Conservation (phyloP, 2,329 filamentous ascomycete species). For the Hypoxylon sp. region DNA sequence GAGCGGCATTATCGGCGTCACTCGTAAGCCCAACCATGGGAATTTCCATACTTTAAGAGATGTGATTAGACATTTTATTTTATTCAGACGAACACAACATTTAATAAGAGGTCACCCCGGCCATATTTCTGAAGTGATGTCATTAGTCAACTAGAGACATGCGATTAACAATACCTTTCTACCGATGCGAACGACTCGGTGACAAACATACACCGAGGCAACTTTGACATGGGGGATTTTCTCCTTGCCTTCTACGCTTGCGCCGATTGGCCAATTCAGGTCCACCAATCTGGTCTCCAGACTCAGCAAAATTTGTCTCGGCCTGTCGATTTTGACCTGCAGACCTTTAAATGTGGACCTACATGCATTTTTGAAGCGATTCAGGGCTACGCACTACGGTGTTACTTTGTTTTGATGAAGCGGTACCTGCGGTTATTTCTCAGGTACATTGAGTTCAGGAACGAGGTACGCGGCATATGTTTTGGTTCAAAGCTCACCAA, state of each 20-base stretch:
- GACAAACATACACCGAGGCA: conserved; percentile 49
- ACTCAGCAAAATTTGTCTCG: conserved; percentile 53
- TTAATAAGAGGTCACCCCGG: background rate
- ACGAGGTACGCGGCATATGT: conserved; percentile 20
- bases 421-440: conserved; percentile 43
- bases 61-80: background rate
- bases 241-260: conserved; percentile 29
- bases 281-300: conserved; percentile 51
- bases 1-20: conserved; percentile 35
- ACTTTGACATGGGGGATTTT: conserved; percentile 27
- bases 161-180: conserved; percentile 34
- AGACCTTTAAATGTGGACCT: conserved; percentile 46
- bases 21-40: conserved; percentile 20
- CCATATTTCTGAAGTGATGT: background rate
- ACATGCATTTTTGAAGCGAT: conserved; percentile 47
- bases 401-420: conserved; percentile 33
- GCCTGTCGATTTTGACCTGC: conserved; percentile 48
- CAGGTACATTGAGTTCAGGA: conserved; percentile 31
- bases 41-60: background rate
- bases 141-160: conserved; percentile 7
- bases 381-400: conserved; percentile 38
- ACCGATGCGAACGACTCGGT: conserved; percentile 37
- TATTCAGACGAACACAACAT: background rate
- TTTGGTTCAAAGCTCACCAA: background rate
- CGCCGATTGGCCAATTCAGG: conserved; percentile 50